Percentiles rank a stretch among this genome's conserved stretches.
Evolutionary conservation across 371 early-diverging fungal genomes (phyloP).

Genomic region (Rhizomucor pusillus): DNA sequence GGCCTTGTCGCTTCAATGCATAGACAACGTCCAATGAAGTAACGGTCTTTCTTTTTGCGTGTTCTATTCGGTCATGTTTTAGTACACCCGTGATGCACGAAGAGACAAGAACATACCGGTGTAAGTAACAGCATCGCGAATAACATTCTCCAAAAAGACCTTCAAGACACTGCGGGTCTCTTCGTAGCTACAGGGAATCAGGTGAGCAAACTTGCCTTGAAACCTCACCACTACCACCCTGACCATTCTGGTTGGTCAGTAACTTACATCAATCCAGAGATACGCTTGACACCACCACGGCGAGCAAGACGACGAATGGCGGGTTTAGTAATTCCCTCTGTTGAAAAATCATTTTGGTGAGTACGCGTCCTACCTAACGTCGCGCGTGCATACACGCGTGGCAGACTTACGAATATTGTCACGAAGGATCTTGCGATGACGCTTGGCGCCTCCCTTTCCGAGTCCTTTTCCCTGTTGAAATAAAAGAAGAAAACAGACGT

Average conservation of each 20-base stretch:
- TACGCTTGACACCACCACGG: constrained; percentile 99
- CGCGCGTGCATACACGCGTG: too few species aligned
- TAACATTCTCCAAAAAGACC: constrained; percentile 98
- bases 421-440: constrained; percentile 99
- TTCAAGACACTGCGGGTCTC: constrained; percentile 98
- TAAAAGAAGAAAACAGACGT: too few species aligned
- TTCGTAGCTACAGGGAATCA: constrained; percentile 66
- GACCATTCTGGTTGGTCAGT: too few species aligned
- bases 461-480: constrained; percentile 91
- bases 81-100: background rate
- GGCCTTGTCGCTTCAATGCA: constrained; percentile 96
- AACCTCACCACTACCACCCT: too few species aligned
- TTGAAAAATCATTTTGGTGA: background rate
- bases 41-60: constrained; percentile 99
- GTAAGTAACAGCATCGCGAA: constrained; percentile 98
- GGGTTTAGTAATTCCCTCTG: constrained; percentile 98
- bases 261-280: constrained; percentile 88
- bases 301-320: constrained; percentile 99
- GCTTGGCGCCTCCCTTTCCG: constrained; percentile 98
- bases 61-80: constrained; percentile 55
- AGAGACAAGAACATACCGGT: constrained; percentile 49
- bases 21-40: constrained; percentile 90
- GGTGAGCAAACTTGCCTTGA: too few species aligned
- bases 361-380: background rate
- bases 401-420: constrained; percentile 88